Conservation (phyloP, 768 basidiomycete genomes). For the Heimioporus sp. region DNA sequence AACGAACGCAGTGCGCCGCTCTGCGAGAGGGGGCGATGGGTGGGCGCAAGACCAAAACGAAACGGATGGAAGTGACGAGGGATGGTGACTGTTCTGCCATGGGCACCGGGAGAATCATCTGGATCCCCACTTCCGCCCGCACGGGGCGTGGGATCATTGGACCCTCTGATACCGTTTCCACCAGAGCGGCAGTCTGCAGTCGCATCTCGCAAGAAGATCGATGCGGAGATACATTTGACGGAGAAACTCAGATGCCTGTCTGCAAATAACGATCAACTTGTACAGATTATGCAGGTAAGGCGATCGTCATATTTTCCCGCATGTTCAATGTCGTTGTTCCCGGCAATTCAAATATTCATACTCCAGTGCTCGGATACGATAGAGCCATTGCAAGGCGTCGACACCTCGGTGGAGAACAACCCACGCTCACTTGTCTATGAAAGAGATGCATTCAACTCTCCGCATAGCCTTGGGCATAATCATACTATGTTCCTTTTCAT, state of each 20-base stretch:
- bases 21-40: too few relatives aligned
- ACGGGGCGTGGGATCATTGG: background rate
- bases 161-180: too few relatives aligned
- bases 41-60: too few relatives aligned
- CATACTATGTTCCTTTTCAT: slow-evolving; percentile 73
- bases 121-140: too few relatives aligned
- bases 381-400: slow-evolving; percentile 64
- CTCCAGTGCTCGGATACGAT: slow-evolving; percentile 48
- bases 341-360: slow-evolving; percentile 21
- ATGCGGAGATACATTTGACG: slow-evolving; percentile 50
- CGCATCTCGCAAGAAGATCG: slow-evolving; percentile 54
- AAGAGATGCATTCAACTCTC: slow-evolving; percentile 67
- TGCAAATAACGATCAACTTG: slow-evolving; percentile 57
- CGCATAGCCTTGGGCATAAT: slow-evolving; percentile 70
- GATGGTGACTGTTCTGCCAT: background rate
- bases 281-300: slow-evolving; percentile 66
- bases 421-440: slow-evolving; percentile 59
- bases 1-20: too few relatives aligned
- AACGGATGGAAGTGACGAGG: too few relatives aligned
- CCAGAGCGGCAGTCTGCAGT: slow-evolving; percentile 35
- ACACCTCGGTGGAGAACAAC: slow-evolving; percentile 53
- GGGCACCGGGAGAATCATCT: too few relatives aligned
- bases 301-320: background rate
- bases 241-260: slow-evolving; percentile 30
- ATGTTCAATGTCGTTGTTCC: background rate